Conservation (phyloP, 2,329 filamentous ascomycete species). For the Diplocarpon mali region DNA sequence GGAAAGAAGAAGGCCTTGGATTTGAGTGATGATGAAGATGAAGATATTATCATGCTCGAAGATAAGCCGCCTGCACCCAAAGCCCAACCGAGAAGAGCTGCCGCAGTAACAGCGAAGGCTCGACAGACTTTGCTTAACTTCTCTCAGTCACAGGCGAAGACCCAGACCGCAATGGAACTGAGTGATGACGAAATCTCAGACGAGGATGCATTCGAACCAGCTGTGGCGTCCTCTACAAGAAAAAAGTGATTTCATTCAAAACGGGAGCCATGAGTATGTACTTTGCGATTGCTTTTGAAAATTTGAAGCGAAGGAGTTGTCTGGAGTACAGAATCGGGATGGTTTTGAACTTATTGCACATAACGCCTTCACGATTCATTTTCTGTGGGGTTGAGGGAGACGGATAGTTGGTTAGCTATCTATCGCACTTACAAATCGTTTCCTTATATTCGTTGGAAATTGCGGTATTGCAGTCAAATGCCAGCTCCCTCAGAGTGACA, state of each 20-base stretch:
- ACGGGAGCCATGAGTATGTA: too few species aligned
- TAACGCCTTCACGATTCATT: too few species aligned
- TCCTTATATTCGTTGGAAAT: too few species aligned
- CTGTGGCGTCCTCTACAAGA: conserved; percentile 12
- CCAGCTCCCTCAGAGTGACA: too few species aligned
- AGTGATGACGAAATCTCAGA: conserved; percentile 57
- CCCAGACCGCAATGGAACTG: conserved; percentile 38
- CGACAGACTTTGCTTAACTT: conserved; percentile 42
- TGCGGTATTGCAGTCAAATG: too few species aligned
- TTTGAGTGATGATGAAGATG: conserved; percentile 33
- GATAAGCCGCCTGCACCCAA: conserved; percentile 32
- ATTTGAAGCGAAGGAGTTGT: too few species aligned
- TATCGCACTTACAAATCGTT: too few species aligned
- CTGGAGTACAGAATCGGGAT: too few species aligned
- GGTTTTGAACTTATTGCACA: too few species aligned
- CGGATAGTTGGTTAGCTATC: too few species aligned
- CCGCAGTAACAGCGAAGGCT: conserved; percentile 24
- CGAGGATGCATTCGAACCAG: conserved; percentile 42
- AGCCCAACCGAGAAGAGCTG: conserved; percentile 21
- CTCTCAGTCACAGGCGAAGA: conserved; percentile 31
- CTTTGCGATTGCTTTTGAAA: too few species aligned
- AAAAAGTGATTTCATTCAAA: background rate
- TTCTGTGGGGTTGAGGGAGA: too few species aligned
- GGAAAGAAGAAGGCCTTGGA: conserved; percentile 32
- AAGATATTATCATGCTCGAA: conserved; percentile 44